Conservation (phyloP, 768 basidiomycete species). For the Serendipita vermifera region DNA sequence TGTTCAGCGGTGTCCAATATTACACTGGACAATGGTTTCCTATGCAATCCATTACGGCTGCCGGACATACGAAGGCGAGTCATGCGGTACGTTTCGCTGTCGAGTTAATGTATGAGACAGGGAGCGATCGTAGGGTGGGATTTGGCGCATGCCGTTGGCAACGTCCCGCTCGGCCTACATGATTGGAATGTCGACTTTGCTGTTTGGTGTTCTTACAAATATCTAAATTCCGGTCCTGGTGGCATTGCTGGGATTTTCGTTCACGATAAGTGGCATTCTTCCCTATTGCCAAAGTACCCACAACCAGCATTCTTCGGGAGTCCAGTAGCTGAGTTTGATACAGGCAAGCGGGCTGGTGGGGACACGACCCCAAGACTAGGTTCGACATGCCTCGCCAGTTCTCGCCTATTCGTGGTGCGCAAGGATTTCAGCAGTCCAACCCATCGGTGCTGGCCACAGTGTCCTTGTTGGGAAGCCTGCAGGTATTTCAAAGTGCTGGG, state of each 20-base stretch:
- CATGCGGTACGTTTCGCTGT: constrained; percentile 13
- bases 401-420: constrained; percentile 75
- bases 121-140: constrained; percentile 94
- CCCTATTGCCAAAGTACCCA: constrained; percentile 45
- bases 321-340: constrained; percentile 19
- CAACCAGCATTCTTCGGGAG: background rate
- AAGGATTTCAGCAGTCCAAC: constrained; percentile 94
- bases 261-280: constrained; percentile 66
- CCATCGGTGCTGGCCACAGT: constrained; percentile 70
- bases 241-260: constrained; percentile 92
- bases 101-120: constrained; percentile 30
- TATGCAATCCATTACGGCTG: constrained; percentile 68
- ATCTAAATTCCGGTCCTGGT: constrained; percentile 91
- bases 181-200: constrained; percentile 96
- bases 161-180: constrained; percentile 78
- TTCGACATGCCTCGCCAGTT: constrained; percentile 84
- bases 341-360: constrained; percentile 97
- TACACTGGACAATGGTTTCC: constrained; percentile 96
- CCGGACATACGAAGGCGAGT: constrained; percentile 67
- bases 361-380: constrained; percentile 73
- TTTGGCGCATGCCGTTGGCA: constrained; percentile 89
- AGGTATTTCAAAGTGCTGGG: constrained; percentile 65
- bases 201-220: constrained; percentile 98
- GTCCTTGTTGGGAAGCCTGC: constrained; percentile 70
- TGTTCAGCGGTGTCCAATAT: constrained; percentile 91